Base-by-base conservation (phyloP, 2,329 filamentous ascomycete genomes). In the Bipolaris bicolor region DNA sequence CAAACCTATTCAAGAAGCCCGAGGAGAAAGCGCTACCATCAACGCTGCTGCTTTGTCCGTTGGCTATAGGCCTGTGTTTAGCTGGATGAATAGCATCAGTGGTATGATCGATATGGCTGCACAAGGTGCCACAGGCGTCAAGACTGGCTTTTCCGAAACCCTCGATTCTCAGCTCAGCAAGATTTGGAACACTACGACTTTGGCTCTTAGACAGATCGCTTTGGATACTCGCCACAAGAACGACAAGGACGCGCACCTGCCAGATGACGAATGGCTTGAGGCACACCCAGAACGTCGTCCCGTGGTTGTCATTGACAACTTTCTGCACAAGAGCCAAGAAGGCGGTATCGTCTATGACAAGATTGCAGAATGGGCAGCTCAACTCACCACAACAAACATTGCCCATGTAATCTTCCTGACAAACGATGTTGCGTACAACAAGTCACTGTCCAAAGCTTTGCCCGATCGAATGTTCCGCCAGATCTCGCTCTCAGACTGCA, bases 391-490 rank as follows among this genome's bases (percentile, higher is more conserved):
- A 44, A 88, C 89, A 50, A 97, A 97, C 63, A 84, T 96, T 41
- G 94, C 94, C 0, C 95, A 98, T 75, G 92, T 98, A 55, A 88
- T 99, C 55, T 97, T 98, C 81, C 81, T 99, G 36, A 97, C 94
- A 0, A 92, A 90, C 55, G 94, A 98, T 63, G 86, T 92, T 1
- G 91, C 92, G 0, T 97, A 92, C 77, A 89, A 90, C 48, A 98
- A 98, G 75, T 89, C 91, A 0, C 81, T 98, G 2, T 88, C 90
- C 57, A 95, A 92, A 72, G 90, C 92, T 0, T 83, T 99, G 18
- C 95, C 95, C 0, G 94, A 97, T 70, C 87, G 95, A 24, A 90
- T 97, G 11, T 96, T 98, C 81, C 88, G 91, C 52, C 89, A 92
- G 49, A 88, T 97, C 34, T 86, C 91, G 0, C 81, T 99, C 1